Evolutionary conservation across 2,329 filamentous ascomycete genomes (phyloP).

Genomic region (Colletotrichum sp.): DNA sequence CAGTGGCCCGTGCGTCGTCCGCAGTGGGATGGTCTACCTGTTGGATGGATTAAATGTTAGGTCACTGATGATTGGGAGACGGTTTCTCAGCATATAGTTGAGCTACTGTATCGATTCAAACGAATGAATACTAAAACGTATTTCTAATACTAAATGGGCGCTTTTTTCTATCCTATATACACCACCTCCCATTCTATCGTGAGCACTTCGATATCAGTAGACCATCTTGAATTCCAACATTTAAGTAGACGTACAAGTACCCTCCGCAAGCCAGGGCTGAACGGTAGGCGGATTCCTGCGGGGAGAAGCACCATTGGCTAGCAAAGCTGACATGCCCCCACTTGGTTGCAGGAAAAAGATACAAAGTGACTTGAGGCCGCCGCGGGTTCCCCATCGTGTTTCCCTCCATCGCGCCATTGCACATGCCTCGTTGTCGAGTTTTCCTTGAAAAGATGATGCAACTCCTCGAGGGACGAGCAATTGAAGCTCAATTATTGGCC

Average conservation of each 20-base stretch:
- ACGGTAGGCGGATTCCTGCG: background rate
- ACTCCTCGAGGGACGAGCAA: background rate
- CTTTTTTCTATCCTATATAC: too few relatives aligned
- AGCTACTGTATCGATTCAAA: background rate
- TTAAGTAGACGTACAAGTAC: background rate
- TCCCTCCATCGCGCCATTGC: background rate
- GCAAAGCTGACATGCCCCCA: background rate
- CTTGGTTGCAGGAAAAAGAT: background rate
- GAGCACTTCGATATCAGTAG: accelerated
- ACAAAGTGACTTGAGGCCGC: conserved; percentile 17
- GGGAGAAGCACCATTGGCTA: background rate
- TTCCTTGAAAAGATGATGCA: background rate
- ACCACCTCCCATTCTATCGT: accelerated
- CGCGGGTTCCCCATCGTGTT: background rate
- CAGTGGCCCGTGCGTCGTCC: conserved; percentile 13
- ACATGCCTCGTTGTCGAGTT: background rate
- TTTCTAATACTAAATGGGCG: too few relatives aligned
- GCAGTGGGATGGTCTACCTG: background rate
- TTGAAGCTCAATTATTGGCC: background rate
- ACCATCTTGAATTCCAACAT: background rate
- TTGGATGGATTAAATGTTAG: conserved; percentile 5
- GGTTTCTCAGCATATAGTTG: accelerated
- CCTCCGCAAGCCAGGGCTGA: background rate
- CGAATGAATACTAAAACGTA: background rate
- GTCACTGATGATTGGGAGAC: accelerated